Evolutionary conservation across 2,329 filamentous ascomycete species (phyloP).

Genomic region (Fusarium sarcochroum): DNA sequence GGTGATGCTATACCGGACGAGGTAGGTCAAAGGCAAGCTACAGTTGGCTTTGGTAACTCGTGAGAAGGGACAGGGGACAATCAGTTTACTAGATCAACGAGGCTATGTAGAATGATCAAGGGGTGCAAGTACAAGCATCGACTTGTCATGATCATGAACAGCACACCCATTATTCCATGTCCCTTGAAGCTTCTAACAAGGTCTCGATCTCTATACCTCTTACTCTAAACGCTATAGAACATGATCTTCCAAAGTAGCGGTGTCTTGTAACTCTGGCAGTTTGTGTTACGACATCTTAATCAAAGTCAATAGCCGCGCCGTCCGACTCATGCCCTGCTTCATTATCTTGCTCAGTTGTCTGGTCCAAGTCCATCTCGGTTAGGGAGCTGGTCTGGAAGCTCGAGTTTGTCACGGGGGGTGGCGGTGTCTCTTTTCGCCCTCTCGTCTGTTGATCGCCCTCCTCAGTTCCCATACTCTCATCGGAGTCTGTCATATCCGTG

Average conservation of each 20-base stretch:
- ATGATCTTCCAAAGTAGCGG: background rate
- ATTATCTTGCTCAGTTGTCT: background rate
- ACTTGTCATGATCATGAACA: background rate
- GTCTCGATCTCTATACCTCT: conserved; percentile 13
- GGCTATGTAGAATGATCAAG: conserved; percentile 7
- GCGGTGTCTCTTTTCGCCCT: background rate
- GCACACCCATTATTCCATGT: conserved; percentile 27
- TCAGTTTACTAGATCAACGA: conserved; percentile 2
- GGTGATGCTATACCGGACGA: conserved; percentile 27
- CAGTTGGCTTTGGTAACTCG: background rate
- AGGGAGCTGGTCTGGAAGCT: background rate
- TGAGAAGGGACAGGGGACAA: background rate
- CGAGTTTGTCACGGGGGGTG: background rate
- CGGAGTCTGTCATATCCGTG: background rate
- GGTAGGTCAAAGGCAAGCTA: conserved; percentile 21
- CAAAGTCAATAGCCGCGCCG: background rate
- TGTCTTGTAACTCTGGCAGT: conserved; percentile 9
- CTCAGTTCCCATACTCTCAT: conserved; percentile 1
- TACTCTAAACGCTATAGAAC: conserved; percentile 11
- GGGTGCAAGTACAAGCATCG: conserved; percentile 22
- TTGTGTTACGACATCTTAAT: conserved; percentile 12
- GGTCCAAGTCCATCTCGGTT: background rate
- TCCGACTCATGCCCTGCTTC: background rate
- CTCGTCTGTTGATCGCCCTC: background rate
- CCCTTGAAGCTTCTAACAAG: conserved; percentile 4